A percentile compares a stretch with the other conserved stretches of the same genome.
phyloP scores from a whole-genome alignment of 352 stramenopile genomes.

The Elongisporangium anandrum region DNA sequence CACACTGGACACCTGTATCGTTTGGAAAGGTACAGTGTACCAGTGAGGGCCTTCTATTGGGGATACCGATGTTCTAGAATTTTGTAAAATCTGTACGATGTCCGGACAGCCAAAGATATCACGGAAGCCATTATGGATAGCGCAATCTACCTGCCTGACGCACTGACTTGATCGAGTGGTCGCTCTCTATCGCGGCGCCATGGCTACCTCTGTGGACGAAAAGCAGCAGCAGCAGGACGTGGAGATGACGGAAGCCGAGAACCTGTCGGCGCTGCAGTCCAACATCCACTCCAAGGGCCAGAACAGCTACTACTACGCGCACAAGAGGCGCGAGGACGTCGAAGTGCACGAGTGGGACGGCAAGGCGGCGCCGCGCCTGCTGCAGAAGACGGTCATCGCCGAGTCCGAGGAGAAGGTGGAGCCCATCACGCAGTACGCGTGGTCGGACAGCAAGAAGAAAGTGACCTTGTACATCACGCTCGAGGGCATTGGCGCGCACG shows the following conservation, averaged over 20 bases:
- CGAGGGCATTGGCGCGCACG: constrained; percentile 48
- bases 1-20: background rate
- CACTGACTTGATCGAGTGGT: background rate
- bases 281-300: constrained; percentile 82
- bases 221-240: background rate
- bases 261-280: constrained; percentile 56
- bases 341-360: constrained; percentile 84
- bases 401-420: constrained; percentile 35
- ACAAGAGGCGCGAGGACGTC: constrained; percentile 77
- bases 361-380: constrained; percentile 64
- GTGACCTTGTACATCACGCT: constrained; percentile 79
- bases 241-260: background rate
- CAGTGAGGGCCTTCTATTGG: background rate
- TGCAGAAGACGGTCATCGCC: constrained; percentile 45
- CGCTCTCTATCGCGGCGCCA: constrained; percentile 4
- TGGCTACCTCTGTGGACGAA: constrained; percentile 4
- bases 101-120: background rate
- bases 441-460: constrained; percentile 75
- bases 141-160: background rate
- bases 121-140: background rate
- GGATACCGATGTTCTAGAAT: background rate
- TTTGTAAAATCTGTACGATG: background rate
- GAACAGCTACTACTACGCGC: constrained; percentile 88
- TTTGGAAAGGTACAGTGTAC: background rate
- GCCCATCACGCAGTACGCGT: constrained; percentile 75